phyloP scores from a whole-genome alignment of 176 grass and related monocot species.

The Oryza coarctata region DNA sequence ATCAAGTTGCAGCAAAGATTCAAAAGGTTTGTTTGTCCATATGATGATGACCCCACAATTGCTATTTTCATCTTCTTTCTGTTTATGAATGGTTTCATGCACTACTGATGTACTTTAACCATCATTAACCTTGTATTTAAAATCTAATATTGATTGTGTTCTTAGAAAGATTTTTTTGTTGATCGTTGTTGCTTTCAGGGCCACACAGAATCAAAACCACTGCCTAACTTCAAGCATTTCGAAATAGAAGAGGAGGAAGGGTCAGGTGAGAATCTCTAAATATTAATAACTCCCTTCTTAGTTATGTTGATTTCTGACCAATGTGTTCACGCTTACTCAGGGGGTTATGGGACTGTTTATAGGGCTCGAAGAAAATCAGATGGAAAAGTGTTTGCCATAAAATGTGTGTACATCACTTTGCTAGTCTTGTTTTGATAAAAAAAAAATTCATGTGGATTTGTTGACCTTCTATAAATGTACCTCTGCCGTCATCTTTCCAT shows the following conservation, averaged over 20 bases:
- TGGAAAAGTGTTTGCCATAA: conserved; percentile 76
- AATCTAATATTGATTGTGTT: neutral
- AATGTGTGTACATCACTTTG: conserved; percentile 60
- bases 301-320: conserved; percentile 13
- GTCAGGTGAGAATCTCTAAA: conserved; percentile 61
- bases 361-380: conserved; percentile 66
- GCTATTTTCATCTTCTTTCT: neutral
- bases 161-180: neutral
- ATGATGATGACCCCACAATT: neutral
- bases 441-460: neutral
- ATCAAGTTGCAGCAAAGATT: conserved; percentile 32
- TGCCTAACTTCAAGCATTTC: conserved; percentile 70
- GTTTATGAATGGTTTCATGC: neutral
- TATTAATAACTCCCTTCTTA: neutral
- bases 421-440: neutral
- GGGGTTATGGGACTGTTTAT: conserved; percentile 93
- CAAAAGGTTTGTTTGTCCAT: conserved; percentile 55
- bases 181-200: conserved; percentile 44
- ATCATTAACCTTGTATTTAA: conserved; percentile 19
- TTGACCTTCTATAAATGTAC: conserved; percentile 1
- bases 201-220: conserved; percentile 45
- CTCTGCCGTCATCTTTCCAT: neutral
- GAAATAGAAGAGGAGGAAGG: conserved; percentile 93
- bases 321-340: conserved; percentile 39
- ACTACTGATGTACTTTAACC: neutral